Conservation (phyloP, 108 stramenopile genomes). For the Cylindrotheca closterium region DNA sequence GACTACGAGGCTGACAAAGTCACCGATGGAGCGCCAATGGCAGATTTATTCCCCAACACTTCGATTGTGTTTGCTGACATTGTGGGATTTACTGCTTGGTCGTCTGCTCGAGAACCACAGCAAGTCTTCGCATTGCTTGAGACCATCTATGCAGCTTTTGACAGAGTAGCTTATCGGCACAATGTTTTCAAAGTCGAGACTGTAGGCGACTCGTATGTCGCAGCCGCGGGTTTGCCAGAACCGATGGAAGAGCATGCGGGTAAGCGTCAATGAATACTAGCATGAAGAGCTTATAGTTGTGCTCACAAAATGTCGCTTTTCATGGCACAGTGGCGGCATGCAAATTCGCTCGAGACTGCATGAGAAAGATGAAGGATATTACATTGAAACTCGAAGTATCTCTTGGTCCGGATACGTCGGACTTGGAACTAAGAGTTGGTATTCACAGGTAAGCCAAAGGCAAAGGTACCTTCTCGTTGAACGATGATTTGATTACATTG, state of each 20-base stretch:
- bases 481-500: too few relatives aligned
- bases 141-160: not conserved
- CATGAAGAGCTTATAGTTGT: too few relatives aligned
- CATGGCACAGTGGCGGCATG: not conserved
- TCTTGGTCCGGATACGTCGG: slow-evolving; percentile 9
- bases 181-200: not conserved
- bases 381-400: not conserved
- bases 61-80: not conserved
- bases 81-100: not conserved
- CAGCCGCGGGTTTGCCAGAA: not conserved
- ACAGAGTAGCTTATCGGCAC: not conserved
- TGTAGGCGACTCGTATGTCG: not conserved
- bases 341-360: slow-evolving; percentile 8
- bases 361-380: not conserved
- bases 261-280: too few relatives aligned
- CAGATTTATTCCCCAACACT: not conserved
- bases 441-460: slow-evolving; percentile 2
- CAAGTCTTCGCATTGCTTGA: not conserved
- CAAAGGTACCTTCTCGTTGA: too few relatives aligned
- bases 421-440: slow-evolving; percentile 2
- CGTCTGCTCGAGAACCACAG: not conserved
- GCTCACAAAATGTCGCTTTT: too few relatives aligned
- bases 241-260: not conserved
- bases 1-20: not conserved
- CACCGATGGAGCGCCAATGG: not conserved